These are phyloP conservation scores for Kingdonia uniflora DNA, from an alignment of 164 flowering plant genomes.

Conservation along the genomic window DNA sequence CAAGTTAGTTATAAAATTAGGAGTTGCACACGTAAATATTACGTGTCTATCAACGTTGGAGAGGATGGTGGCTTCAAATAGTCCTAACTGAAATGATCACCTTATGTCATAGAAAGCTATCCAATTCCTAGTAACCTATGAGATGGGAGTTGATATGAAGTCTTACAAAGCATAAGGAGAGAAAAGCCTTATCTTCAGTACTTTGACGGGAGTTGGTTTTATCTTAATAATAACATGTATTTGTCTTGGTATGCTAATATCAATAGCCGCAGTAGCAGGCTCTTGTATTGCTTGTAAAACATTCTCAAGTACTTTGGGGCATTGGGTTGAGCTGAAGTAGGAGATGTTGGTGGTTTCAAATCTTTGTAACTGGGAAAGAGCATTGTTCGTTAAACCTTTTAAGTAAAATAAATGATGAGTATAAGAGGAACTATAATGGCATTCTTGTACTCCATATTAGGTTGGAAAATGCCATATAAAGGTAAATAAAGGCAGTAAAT, in stretches of 20 bases:
- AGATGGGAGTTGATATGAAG: background rate
- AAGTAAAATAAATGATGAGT: no score
- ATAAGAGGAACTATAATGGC: background rate
- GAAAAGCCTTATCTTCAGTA: constrained; percentile 21
- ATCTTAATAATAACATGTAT: constrained; percentile 1
- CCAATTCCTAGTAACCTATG: background rate
- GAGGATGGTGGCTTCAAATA: no score
- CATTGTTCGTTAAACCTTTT: no score
- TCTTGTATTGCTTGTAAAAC: constrained; percentile 5
- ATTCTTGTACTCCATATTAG: no score
- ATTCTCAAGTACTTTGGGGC: background rate
- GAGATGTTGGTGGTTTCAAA: constrained; percentile 43
- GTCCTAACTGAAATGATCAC: constrained; percentile 3
- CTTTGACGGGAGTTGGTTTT: constrained; percentile 5
- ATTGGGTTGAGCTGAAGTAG: constrained; percentile 23
- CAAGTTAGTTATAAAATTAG: no score
- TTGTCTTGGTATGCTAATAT: constrained; percentile 3
- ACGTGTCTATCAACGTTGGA: no score
- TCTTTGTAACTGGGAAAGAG: constrained; percentile 43
- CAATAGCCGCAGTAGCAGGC: no score
- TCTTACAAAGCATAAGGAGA: constrained; percentile 43
- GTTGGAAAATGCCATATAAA: no score
- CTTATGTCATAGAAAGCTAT: background rate
- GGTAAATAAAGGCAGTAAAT: no score
- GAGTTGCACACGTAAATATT: no score